These are phyloP conservation scores for Candida succiphila DNA, from an alignment of 805 yeast genomes.

Conservation along the genomic window DNA sequence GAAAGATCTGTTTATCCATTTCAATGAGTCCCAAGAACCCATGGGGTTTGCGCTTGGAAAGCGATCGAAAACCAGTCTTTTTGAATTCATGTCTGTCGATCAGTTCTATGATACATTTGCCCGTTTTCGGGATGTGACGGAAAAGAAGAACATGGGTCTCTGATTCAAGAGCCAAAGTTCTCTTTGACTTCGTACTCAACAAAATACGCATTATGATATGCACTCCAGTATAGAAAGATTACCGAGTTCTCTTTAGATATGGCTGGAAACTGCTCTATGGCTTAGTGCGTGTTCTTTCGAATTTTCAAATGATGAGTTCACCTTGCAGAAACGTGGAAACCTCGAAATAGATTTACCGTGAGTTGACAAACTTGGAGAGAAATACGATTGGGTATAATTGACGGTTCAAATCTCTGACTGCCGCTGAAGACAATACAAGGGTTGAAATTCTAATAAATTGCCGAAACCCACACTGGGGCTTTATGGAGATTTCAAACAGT, in stretches of 20 bases:
- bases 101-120: constrained; percentile 40
- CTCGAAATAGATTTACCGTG: too few species aligned
- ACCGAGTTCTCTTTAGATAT: background rate
- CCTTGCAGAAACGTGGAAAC: too few species aligned
- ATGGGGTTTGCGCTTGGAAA: constrained; percentile 33
- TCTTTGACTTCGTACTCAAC: constrained; percentile 20
- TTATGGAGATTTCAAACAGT: too few species aligned
- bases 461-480: too few species aligned
- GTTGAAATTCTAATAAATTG: too few species aligned
- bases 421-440: too few species aligned
- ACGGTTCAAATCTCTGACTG: too few species aligned
- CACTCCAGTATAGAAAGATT: background rate
- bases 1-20: constrained; percentile 54
- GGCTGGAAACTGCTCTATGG: too few species aligned
- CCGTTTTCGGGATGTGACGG: constrained; percentile 25
- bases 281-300: too few species aligned
- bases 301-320: too few species aligned
- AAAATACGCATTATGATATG: constrained; percentile 27
- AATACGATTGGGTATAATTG: too few species aligned
- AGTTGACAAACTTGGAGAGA: too few species aligned
- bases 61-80: constrained; percentile 28
- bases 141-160: constrained; percentile 35
- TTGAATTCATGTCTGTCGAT: constrained; percentile 28
- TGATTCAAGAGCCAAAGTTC: constrained; percentile 34
- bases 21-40: constrained; percentile 81